Base-by-base conservation (phyloP, 208 protist species). In the Naegleria fowleri region DNA sequence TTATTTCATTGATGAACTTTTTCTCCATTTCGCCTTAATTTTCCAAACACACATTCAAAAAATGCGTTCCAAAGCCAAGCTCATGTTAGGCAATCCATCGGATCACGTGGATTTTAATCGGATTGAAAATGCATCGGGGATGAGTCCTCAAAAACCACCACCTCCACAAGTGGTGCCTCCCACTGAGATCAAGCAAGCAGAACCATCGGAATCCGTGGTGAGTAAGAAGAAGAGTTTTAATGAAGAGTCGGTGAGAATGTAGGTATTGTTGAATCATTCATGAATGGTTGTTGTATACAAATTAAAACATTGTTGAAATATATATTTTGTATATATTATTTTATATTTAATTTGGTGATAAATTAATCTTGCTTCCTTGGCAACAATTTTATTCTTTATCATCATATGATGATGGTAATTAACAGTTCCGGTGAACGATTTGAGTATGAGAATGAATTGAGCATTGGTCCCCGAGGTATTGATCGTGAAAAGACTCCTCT, bases 221-320 rank as follows among this genome's bases (percentile, higher is more conserved):
- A 79, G 67, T 79, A 79, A 79, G n/a, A 79, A 79, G 67, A 79
- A 79, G 67, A 79, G 67, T 79, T 79, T 79, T 79, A 29, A 79
- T 79, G 29, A 79, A 33, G 67, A 79, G 6, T 36, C 6, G 19
- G 67, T 79, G 9, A 79, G 29, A 79, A 79, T 79, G 67, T 79
- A 79, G 29, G 67, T 79, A n/a, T n/a, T n/a, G n/a, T n/a, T n/a
- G n/a, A n/a, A n/a, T 75, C 25, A n/a, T 48, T 48, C 13, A 22
- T 75, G 25, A 16, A n/a, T 3, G 13, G 16, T 1, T 22, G 13
- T n/a, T 22, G 16, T 75, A 75, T 75, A 75, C 25, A n/a, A 22
- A 22, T 75, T 75, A 75, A 75, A 75, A n/a, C 4, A 3, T 75
- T 1, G 1, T 48, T 9, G 7, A 9, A 48, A 48, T 48, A 48